Evolutionary conservation across 345 rosid genomes (phyloP), one percentile per base, ranked within the genome.

Genomic region (Excoecaria agallocha): DNA sequence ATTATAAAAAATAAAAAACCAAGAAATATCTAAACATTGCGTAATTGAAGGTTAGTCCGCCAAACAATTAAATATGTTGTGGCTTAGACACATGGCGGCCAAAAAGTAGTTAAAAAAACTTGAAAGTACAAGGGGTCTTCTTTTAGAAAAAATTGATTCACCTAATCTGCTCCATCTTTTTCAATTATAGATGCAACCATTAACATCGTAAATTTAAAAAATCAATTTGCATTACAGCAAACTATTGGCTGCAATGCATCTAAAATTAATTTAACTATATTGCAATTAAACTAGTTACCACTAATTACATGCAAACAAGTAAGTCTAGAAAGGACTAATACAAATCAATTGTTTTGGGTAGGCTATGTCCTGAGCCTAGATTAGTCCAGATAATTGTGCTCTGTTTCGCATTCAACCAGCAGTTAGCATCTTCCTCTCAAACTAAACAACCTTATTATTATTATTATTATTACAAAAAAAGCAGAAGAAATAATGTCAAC

Each of bases 351-450:
- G 22, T 57, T 1, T 55, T 55, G n/a, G 59, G 59, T 8, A 19
- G 20, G 59, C 48, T 4, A 6, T 8, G 1, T 1, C 48, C 5
- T 52, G 56, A 8, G 56, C 16, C 19, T 19, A 12, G 5, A 62
- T 5, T 12, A 62, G 43, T 62, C 66, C 41, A 67, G 66, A 56
- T 63, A 70, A 52, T 1, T 13, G 50, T 79, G 80, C 71, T 71
- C 39, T 51, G 35, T 10, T 12, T 16, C 19, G 25, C 37, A 16
- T 76, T 71, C 17, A 75, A 46, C 70, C 81, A 77, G 66, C 38
- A 15, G 2, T 50, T n/a, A 54, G 80, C 76, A 83, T 78, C 50
- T 78, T 75, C 15, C 51, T 6, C 38, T 9, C 57, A 69, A 16
- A 46, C 58, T 49, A 25, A 22, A 24, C 12, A 43, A 22, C 39